Conservation (phyloP, 495 filamentous ascomycete species). For the Aspergillus bridgeri region DNA sequence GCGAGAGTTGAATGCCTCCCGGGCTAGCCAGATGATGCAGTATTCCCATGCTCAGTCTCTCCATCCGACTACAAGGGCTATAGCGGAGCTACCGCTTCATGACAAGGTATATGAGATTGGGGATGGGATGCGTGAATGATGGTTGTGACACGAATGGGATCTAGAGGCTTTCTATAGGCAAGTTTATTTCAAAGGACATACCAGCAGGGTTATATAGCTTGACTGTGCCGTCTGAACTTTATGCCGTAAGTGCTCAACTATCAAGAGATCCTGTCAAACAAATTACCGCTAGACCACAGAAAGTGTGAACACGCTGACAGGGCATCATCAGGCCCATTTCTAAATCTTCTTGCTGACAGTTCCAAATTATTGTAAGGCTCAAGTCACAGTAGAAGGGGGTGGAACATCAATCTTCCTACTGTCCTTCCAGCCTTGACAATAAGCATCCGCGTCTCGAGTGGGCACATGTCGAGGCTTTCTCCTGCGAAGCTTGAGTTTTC, state of each 20-base stretch:
- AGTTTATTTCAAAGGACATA: not conserved
- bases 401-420: not conserved
- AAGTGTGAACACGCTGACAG: no score
- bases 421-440: not conserved
- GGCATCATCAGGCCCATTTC: no score
- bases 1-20: not conserved
- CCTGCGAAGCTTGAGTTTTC: conserved; percentile 10
- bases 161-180: no score
- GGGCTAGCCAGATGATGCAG: not conserved
- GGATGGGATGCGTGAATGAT: not conserved
- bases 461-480: not conserved
- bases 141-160: no score
- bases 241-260: no score
- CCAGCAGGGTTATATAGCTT: not conserved
- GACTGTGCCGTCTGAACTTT: not conserved
- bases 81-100: not conserved
- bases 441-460: not conserved
- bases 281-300: not conserved
- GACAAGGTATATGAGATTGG: not conserved
- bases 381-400: not conserved
- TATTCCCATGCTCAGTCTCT: not conserved
- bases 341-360: no score
- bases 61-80: not conserved
- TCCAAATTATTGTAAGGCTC: not conserved
- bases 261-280: no score